Base-by-base conservation (phyloP, 345 rosid genomes). In the Citrus trifoliata region DNA sequence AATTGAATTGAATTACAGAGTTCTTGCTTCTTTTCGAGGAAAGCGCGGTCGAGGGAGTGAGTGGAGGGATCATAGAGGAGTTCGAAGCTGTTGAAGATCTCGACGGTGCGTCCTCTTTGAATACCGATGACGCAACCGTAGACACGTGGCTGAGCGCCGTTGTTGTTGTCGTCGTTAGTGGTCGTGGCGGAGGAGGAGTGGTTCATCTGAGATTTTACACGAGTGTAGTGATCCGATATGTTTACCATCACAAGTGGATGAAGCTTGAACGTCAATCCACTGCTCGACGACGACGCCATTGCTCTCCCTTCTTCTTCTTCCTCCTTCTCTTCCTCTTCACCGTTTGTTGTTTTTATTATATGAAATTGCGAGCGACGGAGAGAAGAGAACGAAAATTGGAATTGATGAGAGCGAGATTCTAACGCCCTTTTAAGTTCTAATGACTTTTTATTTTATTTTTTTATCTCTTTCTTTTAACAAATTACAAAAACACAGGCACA, bases 61-160 rank as follows among this genome's bases (percentile, higher is more conserved):
- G 90, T 82, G 3, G 76, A 7, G 22, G 97, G 90, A 84, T 93
- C 99, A 30, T 82, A 91, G 24, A 95, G 87, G 74, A 95, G 95
- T 91, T 95, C 99, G 80, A 95, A 95, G 82, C 99, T 95, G 80
- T 95, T 95, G 86, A 95, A 95, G 87, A 95, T 91, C 93, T 93
- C 99, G 16, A 95, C 97, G 33, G 95, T 92, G 12, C 98, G 97
- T 19, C 98, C 99, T 70, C 89, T 90, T 82, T 95, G 99, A 33
- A 91, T 88, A 6, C 98, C 99, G 64, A 95, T 91, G 53, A 95
- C 98, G 77, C 97, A 93, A 3, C 99, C 99, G 85, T 91, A 95
- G 69, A 92, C 98, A 77, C 98, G 88, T 27, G 90, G 95, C 2
- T 87, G 83, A 21, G 75, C 77, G 82, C 66, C 81, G 79, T 60